Conservation (phyloP, 192 early-diverging fungal species). For the Lobosporangium transversale region DNA sequence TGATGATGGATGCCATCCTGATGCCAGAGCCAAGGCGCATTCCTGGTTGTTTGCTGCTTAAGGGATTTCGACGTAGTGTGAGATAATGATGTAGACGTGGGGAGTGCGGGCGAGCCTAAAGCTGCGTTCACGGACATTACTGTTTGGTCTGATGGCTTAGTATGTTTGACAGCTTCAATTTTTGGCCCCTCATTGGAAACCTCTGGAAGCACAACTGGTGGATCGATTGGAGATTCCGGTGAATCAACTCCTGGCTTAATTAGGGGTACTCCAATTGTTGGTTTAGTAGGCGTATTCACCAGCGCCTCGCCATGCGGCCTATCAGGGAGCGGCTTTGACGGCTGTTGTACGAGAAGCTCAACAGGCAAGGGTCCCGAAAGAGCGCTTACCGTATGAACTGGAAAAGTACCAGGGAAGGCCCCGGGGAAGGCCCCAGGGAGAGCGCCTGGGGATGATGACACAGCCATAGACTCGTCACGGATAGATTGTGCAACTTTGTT, state of each 20-base stretch:
- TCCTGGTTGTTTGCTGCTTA: slow-evolving; percentile 6
- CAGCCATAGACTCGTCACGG: background rate
- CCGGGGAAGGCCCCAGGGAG: background rate
- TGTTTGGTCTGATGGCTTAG: background rate
- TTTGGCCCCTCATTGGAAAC: no score
- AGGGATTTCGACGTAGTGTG: background rate
- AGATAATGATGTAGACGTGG: slow-evolving; percentile 1
- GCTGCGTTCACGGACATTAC: slow-evolving; percentile 4
- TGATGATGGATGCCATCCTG: slow-evolving; percentile 46
- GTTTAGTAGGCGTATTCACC: no score
- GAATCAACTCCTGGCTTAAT: no score
- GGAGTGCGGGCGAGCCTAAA: slow-evolving; percentile 5
- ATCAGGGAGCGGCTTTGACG: no score
- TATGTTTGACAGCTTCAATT: background rate
- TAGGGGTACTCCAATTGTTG: no score
- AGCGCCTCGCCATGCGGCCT: no score
- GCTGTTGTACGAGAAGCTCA: background rate
- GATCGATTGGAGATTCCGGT: background rate
- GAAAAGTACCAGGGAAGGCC: no score
- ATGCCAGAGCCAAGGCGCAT: slow-evolving; percentile 50
- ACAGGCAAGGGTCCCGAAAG: slow-evolving; percentile 2
- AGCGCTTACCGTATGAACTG: no score
- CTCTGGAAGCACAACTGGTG: background rate
- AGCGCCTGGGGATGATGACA: background rate
- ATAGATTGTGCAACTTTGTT: background rate